phyloP scores from a whole-genome alignment of 805 yeast genomes.

The Candida andamanensis region DNA sequence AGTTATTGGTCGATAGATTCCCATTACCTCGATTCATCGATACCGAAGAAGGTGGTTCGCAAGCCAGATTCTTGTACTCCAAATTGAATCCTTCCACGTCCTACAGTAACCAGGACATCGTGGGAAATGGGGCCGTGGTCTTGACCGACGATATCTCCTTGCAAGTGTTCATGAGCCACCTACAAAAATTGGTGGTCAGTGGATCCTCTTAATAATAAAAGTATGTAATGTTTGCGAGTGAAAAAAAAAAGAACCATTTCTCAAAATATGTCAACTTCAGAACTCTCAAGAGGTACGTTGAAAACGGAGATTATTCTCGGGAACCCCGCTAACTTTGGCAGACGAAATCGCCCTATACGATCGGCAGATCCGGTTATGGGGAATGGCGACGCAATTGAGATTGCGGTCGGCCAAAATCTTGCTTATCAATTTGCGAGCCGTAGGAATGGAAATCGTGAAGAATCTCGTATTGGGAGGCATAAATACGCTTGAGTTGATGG shows the following conservation, averaged over 20 bases:
- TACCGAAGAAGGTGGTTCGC: slow-evolving; percentile 73
- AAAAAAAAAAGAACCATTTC: neutral
- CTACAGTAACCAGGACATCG: slow-evolving; percentile 24
- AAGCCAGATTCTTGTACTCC: slow-evolving; percentile 66
- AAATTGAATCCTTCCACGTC: slow-evolving; percentile 63
- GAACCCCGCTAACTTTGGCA: neutral
- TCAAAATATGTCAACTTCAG: slow-evolving; percentile 1
- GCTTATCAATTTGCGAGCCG: slow-evolving; percentile 66
- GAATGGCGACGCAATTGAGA: slow-evolving; percentile 80
- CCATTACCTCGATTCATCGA: slow-evolving; percentile 71
- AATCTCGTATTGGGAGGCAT: slow-evolving; percentile 86
- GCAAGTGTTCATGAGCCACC: slow-evolving; percentile 53
- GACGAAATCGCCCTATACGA: slow-evolving; percentile 92
- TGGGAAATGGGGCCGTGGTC: slow-evolving; percentile 27
- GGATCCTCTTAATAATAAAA: slow-evolving; percentile 12
- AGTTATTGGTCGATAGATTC: slow-evolving; percentile 57
- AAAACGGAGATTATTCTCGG: no score
- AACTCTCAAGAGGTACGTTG: slow-evolving; percentile 13
- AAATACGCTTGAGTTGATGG: slow-evolving; percentile 70
- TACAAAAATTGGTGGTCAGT: slow-evolving; percentile 32
- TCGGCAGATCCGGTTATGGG: slow-evolving; percentile 94
- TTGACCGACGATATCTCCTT: slow-evolving; percentile 59
- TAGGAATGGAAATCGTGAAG: slow-evolving; percentile 79
- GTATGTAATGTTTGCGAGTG: neutral
- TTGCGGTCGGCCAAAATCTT: slow-evolving; percentile 70